Evolutionary conservation across 139 green algal species (phyloP), one percentile per base, ranked within the genome.

Genomic region (Nannochloris sp.): DNA sequence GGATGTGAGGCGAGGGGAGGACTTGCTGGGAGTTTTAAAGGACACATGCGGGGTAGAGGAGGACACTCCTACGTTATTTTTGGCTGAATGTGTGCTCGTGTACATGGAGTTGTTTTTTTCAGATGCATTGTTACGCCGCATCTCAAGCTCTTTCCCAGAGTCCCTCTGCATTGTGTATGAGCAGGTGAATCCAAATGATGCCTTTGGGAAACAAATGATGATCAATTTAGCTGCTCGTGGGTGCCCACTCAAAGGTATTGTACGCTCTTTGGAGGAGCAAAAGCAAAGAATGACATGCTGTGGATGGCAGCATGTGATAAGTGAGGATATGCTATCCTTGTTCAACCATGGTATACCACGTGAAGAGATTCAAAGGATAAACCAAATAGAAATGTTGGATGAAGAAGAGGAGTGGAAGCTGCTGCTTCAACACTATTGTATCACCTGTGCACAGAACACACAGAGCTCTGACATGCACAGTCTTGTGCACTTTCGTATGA

Each of bases 371-470:
- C 48, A 69, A 56, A 76, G 79, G 46, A 67, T 73, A 28, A 69
- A 84, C 49, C 37, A 58, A 58, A 49, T 85, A 17, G 77, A 85
- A 33, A 74, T 84, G 1, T 91, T 97, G 68, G 91, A 97, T 55
- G 91, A 97, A 73, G 85, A 96, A 72, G 91, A 97, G 70, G 91
- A 97, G 74, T 97, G 91, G 91, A 79, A 92, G 67, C 76, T 97
- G 61, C 90, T 97, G 9, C 86, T 93, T 84, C 76, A 89, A 68
- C 87, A 95, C 67, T 95, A 95, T 72, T 94, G 84, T 78, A 84
- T 95, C 11, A 69, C 83, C 4, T 13, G 87, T 10, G 87, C 46
- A 9, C n/a, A 20, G n/a, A 53, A 53, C 5, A 53, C 17, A 53
- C 10, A 49, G 12, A 49, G 12, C 10, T 13, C 33, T 40, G 33